Evolutionary conservation across 75 land plant species (phyloP), one percentile per base, ranked within the genome.

Genomic region (Pseudotsuga menziesii): DNA sequence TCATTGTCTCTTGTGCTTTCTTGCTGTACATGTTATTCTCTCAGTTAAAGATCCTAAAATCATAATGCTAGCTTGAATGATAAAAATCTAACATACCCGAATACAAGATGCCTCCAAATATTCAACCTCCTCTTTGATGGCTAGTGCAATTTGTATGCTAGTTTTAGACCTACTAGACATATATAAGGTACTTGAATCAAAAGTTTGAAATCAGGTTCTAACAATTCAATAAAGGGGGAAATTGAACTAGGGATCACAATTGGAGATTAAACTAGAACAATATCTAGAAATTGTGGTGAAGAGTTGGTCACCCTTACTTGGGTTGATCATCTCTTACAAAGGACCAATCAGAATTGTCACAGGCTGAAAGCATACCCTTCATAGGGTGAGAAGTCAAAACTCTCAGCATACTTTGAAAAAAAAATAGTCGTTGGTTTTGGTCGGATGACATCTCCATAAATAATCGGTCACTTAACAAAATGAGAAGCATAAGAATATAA

Each of bases 331-430:
- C 77, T 74, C 89, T 76, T 52, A 87, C 89, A 78, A 87, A 87
- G 48, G 89, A 88, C 89, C 89, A 85, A 73, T 88, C 41, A 88
- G 82, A 41, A 85, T 85, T 23, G 89, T 87, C 32, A 78, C 89
- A 20, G 87, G 89, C 86, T 19, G 84, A 82, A 57, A 88, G 80
- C 90, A 88, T 88, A 62, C 90, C 90, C 85, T 88, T 88, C 90
- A 88, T 85, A 3, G 90, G 90, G 54, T 88, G 83, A 8, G 27
- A 23, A 26, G 90, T 88, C 71, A n/a, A 88, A 66, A 80, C 88
- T 85, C 70, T 88, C 87, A 11, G 90, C 86, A 72, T 78, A 76
- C 15, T 75, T 66, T 4, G 90, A 88, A 88, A 88, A 88, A 73
- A 82, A 84, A 1, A 88, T 85, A 60, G 88, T 85, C 90, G 85